Percentiles rank a stretch among this genome's conserved stretches.
These are phyloP conservation scores for Stipa capillata DNA, from an alignment of 176 grass and related monocot species.

Conservation along the genomic window DNA sequence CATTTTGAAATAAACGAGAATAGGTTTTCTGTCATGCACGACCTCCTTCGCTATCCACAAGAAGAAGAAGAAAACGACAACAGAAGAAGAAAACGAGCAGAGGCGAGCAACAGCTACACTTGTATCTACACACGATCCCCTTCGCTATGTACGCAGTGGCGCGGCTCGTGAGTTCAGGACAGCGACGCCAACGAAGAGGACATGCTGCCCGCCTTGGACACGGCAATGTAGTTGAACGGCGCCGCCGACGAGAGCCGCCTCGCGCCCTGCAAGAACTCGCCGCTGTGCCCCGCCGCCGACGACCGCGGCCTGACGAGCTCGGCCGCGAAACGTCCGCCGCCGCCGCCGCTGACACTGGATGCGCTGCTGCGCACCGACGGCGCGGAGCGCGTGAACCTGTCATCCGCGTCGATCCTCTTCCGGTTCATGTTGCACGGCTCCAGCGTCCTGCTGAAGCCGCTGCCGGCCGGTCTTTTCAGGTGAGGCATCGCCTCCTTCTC, in stretches of 20 bases:
- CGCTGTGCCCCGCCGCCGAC: slow-evolving; percentile 16
- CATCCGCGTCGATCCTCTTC: slow-evolving; percentile 32
- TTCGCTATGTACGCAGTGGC: too few species aligned
- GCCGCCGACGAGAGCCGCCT: neutral
- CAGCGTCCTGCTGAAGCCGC: slow-evolving; percentile 26
- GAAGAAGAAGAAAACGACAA: too few species aligned
- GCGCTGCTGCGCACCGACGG: slow-evolving; percentile 41
- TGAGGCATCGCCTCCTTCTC: slow-evolving; percentile 63
- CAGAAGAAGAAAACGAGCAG: too few species aligned
- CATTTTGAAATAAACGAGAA: too few species aligned
- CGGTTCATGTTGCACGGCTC: slow-evolving; percentile 32
- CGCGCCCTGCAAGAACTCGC: slow-evolving; percentile 4
- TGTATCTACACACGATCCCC: too few species aligned
- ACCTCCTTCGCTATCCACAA: too few species aligned
- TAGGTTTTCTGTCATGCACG: too few species aligned
- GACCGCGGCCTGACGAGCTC: slow-evolving; percentile 30
- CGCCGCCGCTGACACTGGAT: too few species aligned
- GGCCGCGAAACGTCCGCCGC: neutral
- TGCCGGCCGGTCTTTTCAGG: slow-evolving; percentile 34
- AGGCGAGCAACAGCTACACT: too few species aligned
- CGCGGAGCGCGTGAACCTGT: slow-evolving; percentile 13
- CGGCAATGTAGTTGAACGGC: neutral
- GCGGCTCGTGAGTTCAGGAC: neutral
- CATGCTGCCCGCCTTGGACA: neutral
- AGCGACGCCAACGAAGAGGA: slow-evolving; percentile 23